Evolutionary conservation across 2,329 filamentous ascomycete genomes (phyloP), one percentile per base, ranked within the genome.

Genomic region (Ophiognomonia clavigignenti-juglandacearum): DNA sequence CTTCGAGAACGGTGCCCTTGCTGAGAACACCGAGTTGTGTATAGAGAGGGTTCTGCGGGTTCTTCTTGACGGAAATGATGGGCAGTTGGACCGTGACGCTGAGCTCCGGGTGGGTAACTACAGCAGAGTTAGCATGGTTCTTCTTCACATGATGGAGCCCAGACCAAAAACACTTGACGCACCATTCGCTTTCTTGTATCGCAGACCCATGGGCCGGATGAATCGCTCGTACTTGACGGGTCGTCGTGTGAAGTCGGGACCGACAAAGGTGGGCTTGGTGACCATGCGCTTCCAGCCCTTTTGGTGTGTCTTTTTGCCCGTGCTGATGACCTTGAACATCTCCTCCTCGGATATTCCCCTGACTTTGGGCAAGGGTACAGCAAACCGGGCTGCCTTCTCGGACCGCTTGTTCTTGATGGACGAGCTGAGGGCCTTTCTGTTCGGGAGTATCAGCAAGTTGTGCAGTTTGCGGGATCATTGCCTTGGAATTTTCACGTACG

Each of bases 401-500:
- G 79, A 79, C 34, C 93, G 79, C 77, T 96, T 96, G 68, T 96
- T 89, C 80, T 97, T 98, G 73, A 96, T 95, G 45, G 90, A 87
- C 51, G 80, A 86, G 49, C 80, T 85, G 13, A 61, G 52, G 3
- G 63, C 63, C 59, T 67, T 66, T 26, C 24, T 26, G 24, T 26
- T 26, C 24, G 10, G 10, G 24, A 26, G 10, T n/a, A n/a, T n/a
- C n/a, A n/a, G n/a, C n/a, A n/a, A n/a, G n/a, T n/a, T n/a, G n/a
- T n/a, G n/a, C n/a, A n/a, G n/a, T n/a, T n/a, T n/a, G n/a, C n/a
- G n/a, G n/a, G n/a, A n/a, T n/a, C n/a, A n/a, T n/a, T n/a, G n/a
- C n/a, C n/a, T n/a, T n/a, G n/a, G n/a, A n/a, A n/a, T n/a, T n/a
- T n/a, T n/a, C 24, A 26, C 24, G 24, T 26, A 26, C 47, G 61